Percentiles rank a stretch among this genome's conserved stretches.
phyloP scores from a whole-genome alignment of 495 filamentous ascomycete genomes.

The Neurospora cerealis region DNA sequence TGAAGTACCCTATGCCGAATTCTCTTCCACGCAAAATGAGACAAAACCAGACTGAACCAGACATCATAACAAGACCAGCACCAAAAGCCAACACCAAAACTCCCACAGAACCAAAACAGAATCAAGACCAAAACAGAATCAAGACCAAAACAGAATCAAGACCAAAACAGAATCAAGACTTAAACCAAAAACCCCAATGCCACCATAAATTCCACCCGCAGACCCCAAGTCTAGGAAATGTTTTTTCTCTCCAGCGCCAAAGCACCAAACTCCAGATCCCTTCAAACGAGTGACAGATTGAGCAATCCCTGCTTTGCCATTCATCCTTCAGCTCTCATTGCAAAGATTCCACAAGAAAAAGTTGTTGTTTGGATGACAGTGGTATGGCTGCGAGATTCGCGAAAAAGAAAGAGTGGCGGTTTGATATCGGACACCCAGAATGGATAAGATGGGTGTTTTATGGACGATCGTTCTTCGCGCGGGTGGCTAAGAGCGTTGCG shows the following conservation, averaged over 20 bases:
- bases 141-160: background rate
- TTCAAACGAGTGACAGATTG: background rate
- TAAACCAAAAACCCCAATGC: background rate
- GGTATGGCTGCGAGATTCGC: background rate
- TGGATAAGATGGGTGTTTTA: background rate
- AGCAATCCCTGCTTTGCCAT: background rate
- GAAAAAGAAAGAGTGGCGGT: background rate
- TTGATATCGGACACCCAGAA: background rate
- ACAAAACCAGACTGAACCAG: background rate
- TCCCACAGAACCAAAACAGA: background rate
- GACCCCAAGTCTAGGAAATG: background rate
- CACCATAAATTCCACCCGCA: background rate
- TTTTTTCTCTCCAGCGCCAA: background rate
- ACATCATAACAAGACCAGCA: background rate
- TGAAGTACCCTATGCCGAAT: background rate
- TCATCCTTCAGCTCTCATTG: background rate
- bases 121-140: background rate
- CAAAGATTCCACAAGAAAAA: background rate
- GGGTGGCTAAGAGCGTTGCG: constrained; percentile 1
- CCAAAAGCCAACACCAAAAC: background rate
- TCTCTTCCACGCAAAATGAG: background rate
- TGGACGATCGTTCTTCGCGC: background rate
- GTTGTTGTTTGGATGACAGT: background rate
- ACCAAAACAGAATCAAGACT: background rate
- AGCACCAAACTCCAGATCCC: background rate